Evolutionary conservation across 2,329 filamentous ascomycete species (phyloP).

Genomic region (Zymoseptoria tritici): DNA sequence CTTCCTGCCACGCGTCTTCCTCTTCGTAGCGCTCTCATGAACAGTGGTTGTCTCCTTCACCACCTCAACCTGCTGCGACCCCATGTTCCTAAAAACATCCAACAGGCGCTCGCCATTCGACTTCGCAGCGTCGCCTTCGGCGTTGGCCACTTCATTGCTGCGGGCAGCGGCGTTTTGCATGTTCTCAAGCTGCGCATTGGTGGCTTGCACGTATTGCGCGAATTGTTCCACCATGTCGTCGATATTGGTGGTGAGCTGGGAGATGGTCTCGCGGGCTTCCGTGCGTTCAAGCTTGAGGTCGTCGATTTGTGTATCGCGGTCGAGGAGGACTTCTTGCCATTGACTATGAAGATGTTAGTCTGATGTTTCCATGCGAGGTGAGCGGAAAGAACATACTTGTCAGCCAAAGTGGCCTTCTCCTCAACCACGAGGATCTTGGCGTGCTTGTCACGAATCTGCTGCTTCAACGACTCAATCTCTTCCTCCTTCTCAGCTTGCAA

Average conservation of each 20-base stretch:
- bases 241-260: slow-evolving; percentile 21
- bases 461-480: slow-evolving; percentile 26
- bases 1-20: slow-evolving; percentile 12
- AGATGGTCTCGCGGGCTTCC: slow-evolving; percentile 18
- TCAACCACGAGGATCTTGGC: slow-evolving; percentile 27
- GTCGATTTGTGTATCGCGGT: slow-evolving; percentile 33
- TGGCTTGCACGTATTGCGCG: slow-evolving; percentile 30
- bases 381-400: slow-evolving; percentile 23
- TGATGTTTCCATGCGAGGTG: not conserved
- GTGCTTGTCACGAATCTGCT: slow-evolving; percentile 28
- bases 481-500: slow-evolving; percentile 27
- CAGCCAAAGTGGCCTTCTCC: slow-evolving; percentile 29
- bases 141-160: slow-evolving; percentile 19
- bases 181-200: slow-evolving; percentile 26
- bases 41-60: not conserved
- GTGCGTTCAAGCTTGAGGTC: slow-evolving; percentile 23
- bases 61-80: not conserved
- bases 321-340: slow-evolving; percentile 34
- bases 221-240: slow-evolving; percentile 24
- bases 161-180: slow-evolving; percentile 26
- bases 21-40: slow-evolving; percentile 3
- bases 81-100: slow-evolving; percentile 18
- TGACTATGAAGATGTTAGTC: not conserved
- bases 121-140: slow-evolving; percentile 17
- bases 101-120: slow-evolving; percentile 17